phyloP scores from a whole-genome alignment of 352 stramenopile genomes.

The Aphanomyces invadans region DNA sequence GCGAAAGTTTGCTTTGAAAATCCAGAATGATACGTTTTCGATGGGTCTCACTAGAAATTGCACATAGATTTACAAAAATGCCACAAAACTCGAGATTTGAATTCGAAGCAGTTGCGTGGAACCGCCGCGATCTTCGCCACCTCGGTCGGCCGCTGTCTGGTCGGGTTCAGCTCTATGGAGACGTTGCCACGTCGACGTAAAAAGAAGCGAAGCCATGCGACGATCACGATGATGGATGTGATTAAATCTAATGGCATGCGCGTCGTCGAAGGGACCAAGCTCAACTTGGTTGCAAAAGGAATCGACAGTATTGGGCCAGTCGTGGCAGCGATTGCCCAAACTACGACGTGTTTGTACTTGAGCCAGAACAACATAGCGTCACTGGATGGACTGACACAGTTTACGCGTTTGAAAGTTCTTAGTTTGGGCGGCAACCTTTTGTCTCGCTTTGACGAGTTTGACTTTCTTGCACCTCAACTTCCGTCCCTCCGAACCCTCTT shows the following conservation, averaged over 20 bases:
- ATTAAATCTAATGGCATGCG: slow-evolving; percentile 22
- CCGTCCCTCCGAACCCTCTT: slow-evolving; percentile 38
- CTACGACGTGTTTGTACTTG: slow-evolving; percentile 59
- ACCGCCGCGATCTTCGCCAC: background rate
- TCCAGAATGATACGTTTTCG: too few relatives aligned
- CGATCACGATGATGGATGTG: slow-evolving; percentile 19
- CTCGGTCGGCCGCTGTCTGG: background rate
- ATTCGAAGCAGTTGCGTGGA: slow-evolving; percentile 5
- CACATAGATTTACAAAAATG: too few relatives aligned
- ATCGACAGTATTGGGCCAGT: slow-evolving; percentile 45
- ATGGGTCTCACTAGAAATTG: too few relatives aligned
- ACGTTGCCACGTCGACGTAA: background rate
- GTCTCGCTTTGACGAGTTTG: slow-evolving; percentile 36
- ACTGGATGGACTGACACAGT: slow-evolving; percentile 55
- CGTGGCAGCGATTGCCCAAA: slow-evolving; percentile 24
- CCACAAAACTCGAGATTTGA: too few relatives aligned
- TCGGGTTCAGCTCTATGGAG: background rate
- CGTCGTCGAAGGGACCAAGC: slow-evolving; percentile 47
- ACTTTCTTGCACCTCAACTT: slow-evolving; percentile 25
- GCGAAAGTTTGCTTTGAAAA: too few relatives aligned
- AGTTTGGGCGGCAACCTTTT: slow-evolving; percentile 59
- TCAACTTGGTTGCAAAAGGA: slow-evolving; percentile 61
- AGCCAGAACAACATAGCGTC: slow-evolving; percentile 65
- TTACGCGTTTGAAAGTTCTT: slow-evolving; percentile 44
- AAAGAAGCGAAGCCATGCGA: background rate